Base-by-base conservation (phyloP, 345 rosid genomes). In the Eucalyptus erythrocorys region DNA sequence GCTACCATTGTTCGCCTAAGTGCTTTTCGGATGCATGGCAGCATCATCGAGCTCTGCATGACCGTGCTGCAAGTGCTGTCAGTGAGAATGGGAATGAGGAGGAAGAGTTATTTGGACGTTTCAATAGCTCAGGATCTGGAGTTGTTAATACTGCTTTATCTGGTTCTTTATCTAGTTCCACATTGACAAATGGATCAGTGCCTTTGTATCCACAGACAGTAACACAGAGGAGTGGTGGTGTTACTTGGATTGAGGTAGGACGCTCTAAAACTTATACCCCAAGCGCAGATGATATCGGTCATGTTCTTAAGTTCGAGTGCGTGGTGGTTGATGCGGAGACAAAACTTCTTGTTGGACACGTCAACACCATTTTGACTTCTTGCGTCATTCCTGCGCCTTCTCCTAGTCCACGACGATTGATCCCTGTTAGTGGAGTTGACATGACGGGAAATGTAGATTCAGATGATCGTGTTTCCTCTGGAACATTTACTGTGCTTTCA, bases 1-100 rank as follows among this genome's bases (percentile, higher is more conserved):
- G 99, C 92, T 97, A 95, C 88, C 99, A 97, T 88, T 97, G 99
- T 89, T 93, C 98, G 22, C 95, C 99, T 9, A 96, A 95, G 91
- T 97, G 99, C 90, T 97, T 96, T 91, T 92, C 96, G 6, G 99
- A 97, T 93, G 98, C 99, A 85, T 97, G 99, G 99, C 98, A 97
- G 93, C 99, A 97, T 93, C 99, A 98, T 90, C 98, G 99, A 71
- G 95, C 93, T 87, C 91, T 98, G 88, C 99, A 98, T 88, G 99
- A 98, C 86, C 99, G 98, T 87, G 99, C 99, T 86, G 96, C 96
- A 82, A 95, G 94, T 94, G 93, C 96, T 88, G 94, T 94, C 86
- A 94, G 92, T 50, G 99, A 96, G 91, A 96, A 94, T 88, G 99
- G 95, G 88, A 96, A 94, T 86, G 98, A 96, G 80, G 99, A 97